Evolutionary conservation across 768 basidiomycete genomes (phyloP).

Genomic region (Dacryopinax spathularia): DNA sequence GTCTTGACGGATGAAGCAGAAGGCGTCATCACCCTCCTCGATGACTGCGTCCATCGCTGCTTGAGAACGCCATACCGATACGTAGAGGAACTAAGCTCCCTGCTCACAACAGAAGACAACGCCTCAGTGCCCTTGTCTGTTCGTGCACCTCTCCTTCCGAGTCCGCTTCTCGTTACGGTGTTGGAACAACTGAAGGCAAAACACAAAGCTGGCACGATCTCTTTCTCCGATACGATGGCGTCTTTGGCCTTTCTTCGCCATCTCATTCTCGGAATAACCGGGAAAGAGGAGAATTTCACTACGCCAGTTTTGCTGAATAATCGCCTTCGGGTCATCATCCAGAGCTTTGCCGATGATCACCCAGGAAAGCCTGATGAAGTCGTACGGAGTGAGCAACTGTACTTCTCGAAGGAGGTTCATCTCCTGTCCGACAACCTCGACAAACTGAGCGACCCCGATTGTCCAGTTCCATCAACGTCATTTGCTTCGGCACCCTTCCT

Average conservation of each 20-base stretch:
- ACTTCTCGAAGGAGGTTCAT: neutral
- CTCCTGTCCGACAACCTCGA: neutral
- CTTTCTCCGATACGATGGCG: slow-evolving; percentile 48
- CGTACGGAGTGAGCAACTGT: neutral
- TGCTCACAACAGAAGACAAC: slow-evolving; percentile 14
- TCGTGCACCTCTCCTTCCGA: slow-evolving; percentile 24
- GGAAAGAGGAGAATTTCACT: slow-evolving; percentile 34
- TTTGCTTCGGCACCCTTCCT: neutral
- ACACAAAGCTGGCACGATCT: slow-evolving; percentile 37
- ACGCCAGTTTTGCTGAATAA: neutral
- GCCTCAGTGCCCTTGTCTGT: slow-evolving; percentile 5
- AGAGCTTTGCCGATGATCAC: neutral
- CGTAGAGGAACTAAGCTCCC: slow-evolving; percentile 48
- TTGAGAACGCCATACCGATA: slow-evolving; percentile 75
- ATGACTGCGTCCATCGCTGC: slow-evolving; percentile 74
- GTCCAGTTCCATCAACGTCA: neutral
- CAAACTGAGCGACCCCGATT: neutral
- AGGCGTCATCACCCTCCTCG: slow-evolving; percentile 52
- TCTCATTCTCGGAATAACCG: slow-evolving; percentile 42
- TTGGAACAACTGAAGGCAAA: slow-evolving; percentile 67
- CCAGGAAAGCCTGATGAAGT: neutral
- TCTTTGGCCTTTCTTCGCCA: slow-evolving; percentile 50
- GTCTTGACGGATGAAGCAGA: slow-evolving; percentile 37
- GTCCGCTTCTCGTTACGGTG: slow-evolving; percentile 66
- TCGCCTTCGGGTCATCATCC: neutral